Evolutionary conservation across 805 yeast genomes (phyloP).

Genomic region (Myxozyma mucilagina): DNA sequence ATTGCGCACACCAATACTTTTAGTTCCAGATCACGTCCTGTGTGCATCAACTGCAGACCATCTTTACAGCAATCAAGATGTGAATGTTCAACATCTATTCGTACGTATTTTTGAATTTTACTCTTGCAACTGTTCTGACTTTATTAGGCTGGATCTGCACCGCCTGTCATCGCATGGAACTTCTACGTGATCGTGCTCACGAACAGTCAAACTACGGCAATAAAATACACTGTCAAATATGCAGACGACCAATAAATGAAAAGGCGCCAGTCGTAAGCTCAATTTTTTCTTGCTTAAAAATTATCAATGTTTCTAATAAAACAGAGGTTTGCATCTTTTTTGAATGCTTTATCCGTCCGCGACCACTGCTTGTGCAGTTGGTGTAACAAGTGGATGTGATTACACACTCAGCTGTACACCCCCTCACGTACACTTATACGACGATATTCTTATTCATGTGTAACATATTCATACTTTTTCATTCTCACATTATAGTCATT

Average conservation of each 20-base stretch:
- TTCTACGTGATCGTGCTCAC: slow-evolving; percentile 8
- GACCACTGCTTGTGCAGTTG: slow-evolving; percentile 23
- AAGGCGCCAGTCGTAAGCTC: not conserved
- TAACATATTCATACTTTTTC: not conserved
- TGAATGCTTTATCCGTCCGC: slow-evolving; percentile 1
- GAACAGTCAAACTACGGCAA: not conserved
- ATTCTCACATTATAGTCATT: too few relatives aligned
- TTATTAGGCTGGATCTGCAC: slow-evolving; percentile 27
- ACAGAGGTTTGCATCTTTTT: not conserved
- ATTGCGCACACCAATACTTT: slow-evolving; percentile 1
- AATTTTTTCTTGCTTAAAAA: not conserved
- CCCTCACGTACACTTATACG: not conserved
- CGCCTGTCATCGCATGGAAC: slow-evolving; percentile 20
- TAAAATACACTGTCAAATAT: slow-evolving; percentile 8
- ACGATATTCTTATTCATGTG: not conserved
- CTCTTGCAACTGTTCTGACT: not conserved
- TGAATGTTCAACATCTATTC: slow-evolving; percentile 10
- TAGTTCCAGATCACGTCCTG: slow-evolving; percentile 13
- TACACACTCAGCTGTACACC: not conserved
- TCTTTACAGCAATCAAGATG: slow-evolving; percentile 16
- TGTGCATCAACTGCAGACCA: slow-evolving; percentile 18
- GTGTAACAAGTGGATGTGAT: slow-evolving; percentile 24
- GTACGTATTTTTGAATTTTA: not conserved
- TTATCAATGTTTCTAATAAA: not conserved
- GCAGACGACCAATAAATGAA: slow-evolving; percentile 12